phyloP scores from a whole-genome alignment of 176 grass and related monocot species.

The Triticum aestivum region DNA sequence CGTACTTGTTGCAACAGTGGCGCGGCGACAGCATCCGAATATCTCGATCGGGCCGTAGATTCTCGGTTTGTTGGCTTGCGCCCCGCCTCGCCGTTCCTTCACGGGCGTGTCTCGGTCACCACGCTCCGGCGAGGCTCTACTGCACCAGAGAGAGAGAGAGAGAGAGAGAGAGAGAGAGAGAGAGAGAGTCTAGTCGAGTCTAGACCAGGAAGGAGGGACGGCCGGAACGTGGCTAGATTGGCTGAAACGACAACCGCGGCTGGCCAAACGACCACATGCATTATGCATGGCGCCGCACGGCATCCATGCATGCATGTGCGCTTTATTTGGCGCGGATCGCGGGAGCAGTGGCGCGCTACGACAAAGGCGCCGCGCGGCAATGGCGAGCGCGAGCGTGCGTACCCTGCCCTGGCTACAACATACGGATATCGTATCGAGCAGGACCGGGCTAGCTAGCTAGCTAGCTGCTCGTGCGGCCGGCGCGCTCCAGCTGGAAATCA shows the following conservation, averaged over 20 bases:
- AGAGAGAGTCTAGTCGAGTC: too few relatives aligned
- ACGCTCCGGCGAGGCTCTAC: too few relatives aligned
- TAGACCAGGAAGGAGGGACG: too few relatives aligned
- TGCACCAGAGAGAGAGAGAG: too few relatives aligned
- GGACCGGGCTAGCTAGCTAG: too few relatives aligned
- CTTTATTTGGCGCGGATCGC: background rate
- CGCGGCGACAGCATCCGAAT: background rate
- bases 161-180: too few relatives aligned
- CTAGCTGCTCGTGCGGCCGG: background rate
- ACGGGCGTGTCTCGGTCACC: background rate
- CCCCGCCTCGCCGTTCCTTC: background rate
- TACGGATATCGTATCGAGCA: too few relatives aligned
- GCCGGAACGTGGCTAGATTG: too few relatives aligned
- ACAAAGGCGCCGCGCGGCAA: background rate
- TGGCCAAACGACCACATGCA: background rate
- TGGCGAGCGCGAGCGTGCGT: background rate
- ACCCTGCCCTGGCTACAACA: too few relatives aligned
- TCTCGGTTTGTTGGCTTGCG: background rate
- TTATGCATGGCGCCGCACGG: background rate
- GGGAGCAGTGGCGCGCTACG: too few relatives aligned
- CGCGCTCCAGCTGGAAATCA: background rate
- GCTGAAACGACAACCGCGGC: too few relatives aligned
- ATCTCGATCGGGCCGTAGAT: background rate
- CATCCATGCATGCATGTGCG: background rate
- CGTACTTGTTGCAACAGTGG: too few relatives aligned